Percentiles rank a stretch among this genome's conserved stretches.
These are phyloP conservation scores for Monosporascus ibericus DNA, from an alignment of 2,329 filamentous ascomycete genomes.

Conservation along the genomic window DNA sequence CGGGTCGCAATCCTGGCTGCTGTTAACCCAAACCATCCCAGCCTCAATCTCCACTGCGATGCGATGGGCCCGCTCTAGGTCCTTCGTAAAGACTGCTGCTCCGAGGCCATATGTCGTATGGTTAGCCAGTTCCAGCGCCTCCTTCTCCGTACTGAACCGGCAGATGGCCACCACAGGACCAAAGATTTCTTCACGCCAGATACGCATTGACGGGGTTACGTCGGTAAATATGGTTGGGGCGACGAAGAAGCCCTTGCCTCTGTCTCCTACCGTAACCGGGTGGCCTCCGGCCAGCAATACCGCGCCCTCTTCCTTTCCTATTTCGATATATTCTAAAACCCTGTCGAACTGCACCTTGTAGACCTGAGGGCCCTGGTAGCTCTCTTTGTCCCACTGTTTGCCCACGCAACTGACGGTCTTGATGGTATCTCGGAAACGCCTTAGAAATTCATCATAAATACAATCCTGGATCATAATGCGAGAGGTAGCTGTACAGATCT, in stretches of 20 bases:
- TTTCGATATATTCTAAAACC: conserved; percentile 63
- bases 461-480: conserved; percentile 58
- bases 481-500: conserved; percentile 62
- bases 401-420: conserved; percentile 58
- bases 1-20: conserved; percentile 5
- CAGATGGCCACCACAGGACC: conserved; percentile 39
- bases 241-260: conserved; percentile 40
- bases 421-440: conserved; percentile 53
- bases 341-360: conserved; percentile 65
- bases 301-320: conserved; percentile 67
- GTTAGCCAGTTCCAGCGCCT: conserved; percentile 38
- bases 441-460: conserved; percentile 58
- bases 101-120: conserved; percentile 57
- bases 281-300: conserved; percentile 57
- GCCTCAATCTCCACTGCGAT: conserved; percentile 53
- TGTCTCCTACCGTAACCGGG: conserved; percentile 22
- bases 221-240: conserved; percentile 39
- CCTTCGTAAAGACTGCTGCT: conserved; percentile 54
- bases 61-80: conserved; percentile 44
- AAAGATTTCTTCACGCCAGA: conserved; percentile 42
- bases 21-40: conserved; percentile 50
- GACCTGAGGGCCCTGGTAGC: conserved; percentile 71
- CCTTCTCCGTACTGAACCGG: conserved; percentile 35
- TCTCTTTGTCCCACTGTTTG: conserved; percentile 62
- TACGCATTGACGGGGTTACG: conserved; percentile 35